A percentile compares a stretch with the other conserved stretches of the same genome.
Evolutionary conservation across 75 land plant genomes (phyloP).

Genomic region (Cupressus sempervirens): DNA sequence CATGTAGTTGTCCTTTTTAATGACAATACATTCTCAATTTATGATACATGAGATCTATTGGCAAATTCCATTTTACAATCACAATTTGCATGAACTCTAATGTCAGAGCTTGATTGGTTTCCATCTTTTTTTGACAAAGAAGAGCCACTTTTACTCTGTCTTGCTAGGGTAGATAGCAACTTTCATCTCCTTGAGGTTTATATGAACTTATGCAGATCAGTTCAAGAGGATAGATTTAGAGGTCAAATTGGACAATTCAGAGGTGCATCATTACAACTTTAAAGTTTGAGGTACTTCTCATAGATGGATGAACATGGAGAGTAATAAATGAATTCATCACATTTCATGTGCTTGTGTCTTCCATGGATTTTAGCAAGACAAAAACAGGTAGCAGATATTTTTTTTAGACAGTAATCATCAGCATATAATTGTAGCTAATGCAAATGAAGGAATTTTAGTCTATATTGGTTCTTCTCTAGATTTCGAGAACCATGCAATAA

Average conservation of each 20-base stretch:
- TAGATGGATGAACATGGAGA: too few species aligned
- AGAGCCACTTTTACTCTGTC: constrained; percentile 79
- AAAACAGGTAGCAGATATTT: too few species aligned
- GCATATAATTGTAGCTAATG: too few species aligned
- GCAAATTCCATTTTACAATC: constrained; percentile 89
- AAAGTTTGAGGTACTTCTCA: too few species aligned
- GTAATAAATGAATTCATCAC: too few species aligned
- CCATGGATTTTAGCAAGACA: constrained; percentile 20
- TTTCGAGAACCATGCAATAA: constrained; percentile 64
- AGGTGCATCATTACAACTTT: too few species aligned
- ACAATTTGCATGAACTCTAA: constrained; percentile 83
- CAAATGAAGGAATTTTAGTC: too few species aligned
- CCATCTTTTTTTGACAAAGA: constrained; percentile 64
- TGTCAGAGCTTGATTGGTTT: constrained; percentile 95
- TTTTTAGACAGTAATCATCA: too few species aligned
- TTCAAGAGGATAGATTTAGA: too few species aligned
- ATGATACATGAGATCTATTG: constrained; percentile 87
- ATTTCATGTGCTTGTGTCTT: constrained; percentile 34
- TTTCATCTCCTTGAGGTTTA: constrained; percentile 91
- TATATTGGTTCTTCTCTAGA: too few species aligned
- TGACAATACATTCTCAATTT: constrained; percentile 90
- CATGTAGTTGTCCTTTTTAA: constrained; percentile 90
- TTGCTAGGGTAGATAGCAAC: constrained; percentile 97
- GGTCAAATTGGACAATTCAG: too few species aligned
- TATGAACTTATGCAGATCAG: constrained; percentile 56